Evolutionary conservation across 2,329 filamentous ascomycete species (phyloP), one percentile per base, ranked within the genome.

Genomic region (Coniella lustricola): DNA sequence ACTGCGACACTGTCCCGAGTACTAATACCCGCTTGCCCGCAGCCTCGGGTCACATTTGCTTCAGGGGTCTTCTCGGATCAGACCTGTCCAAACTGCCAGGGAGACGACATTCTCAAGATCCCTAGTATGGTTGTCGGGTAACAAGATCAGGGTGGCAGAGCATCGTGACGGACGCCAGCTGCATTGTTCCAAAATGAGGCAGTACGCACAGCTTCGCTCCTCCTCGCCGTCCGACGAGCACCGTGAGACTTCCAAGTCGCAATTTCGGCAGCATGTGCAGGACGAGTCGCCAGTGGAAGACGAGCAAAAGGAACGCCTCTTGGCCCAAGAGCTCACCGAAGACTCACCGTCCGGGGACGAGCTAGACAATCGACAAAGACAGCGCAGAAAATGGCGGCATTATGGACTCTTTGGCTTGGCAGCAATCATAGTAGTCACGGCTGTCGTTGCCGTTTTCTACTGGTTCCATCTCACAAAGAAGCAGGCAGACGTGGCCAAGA

Each of bases 121-220:
- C 10, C 25, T 5, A 29, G n/a, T 10, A 29, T 29, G 25, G 25
- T 29, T 29, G 5, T 29, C 5, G 25, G 48, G 32, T 25, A 20
- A 31, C 17, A 40, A 41, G 22, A 43, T 47, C 13, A 50, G 35
- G 44, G 44, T 2, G 36, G 38, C 18, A 17, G 25, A 29, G 16
- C 21, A n/a, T 18, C 31, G 44, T 38, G 21, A 22, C 37, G n/a
- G 16, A n/a, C 32, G 33, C 20, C 17, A 8, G 2, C 33, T 5
- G 7, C 25, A 31, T 12, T 29, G 14, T n/a, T 2, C 22, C 13
- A 45, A 41, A 5, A 53, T 51, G 48, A 38, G 44, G 16, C 16
- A 34, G 49, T 59, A 57, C 46, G 50, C 51, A 45, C 52, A 47
- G 22, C 33, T 51, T 45, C 53, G 50, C 47, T 55, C 52, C 42